A percentile compares a stretch with the other conserved stretches of the same genome.
These are phyloP conservation scores for Urochloa ruziziensis DNA, from an alignment of 176 grass and related monocot species.

Conservation along the genomic window DNA sequence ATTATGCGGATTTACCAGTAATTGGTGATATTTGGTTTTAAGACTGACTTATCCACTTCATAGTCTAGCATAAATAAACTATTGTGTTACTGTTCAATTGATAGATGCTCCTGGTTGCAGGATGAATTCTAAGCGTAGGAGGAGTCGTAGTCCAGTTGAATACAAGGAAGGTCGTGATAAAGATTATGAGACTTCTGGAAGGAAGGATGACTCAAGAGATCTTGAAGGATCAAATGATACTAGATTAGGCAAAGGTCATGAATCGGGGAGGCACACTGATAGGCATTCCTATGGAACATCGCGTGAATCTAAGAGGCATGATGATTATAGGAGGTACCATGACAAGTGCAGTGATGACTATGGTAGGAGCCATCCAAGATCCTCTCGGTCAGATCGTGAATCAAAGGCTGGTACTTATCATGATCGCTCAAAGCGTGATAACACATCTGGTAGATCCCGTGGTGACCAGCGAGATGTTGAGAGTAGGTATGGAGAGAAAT, in stretches of 20 bases:
- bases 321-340: constrained; percentile 68
- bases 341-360: constrained; percentile 49
- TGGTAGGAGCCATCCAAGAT: constrained; percentile 55
- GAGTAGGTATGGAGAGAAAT: constrained; percentile 35
- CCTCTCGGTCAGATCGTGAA: constrained; percentile 50
- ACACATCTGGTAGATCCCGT: constrained; percentile 44
- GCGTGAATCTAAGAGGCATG: constrained; percentile 59
- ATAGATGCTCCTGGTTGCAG: constrained; percentile 23
- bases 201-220: constrained; percentile 43
- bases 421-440: constrained; percentile 39
- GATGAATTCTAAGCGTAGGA: constrained; percentile 44
- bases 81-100: constrained; percentile 21
- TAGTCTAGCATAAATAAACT: not conserved
- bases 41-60: not conserved
- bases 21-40: not conserved
- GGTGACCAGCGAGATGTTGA: constrained; percentile 44
- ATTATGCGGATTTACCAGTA: not conserved
- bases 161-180: constrained; percentile 41
- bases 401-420: constrained; percentile 45
- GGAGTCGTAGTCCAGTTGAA: constrained; percentile 56
- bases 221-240: constrained; percentile 28
- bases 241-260: constrained; percentile 49
- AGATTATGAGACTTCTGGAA: constrained; percentile 32
- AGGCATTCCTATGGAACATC: constrained; percentile 48
- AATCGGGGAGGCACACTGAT: constrained; percentile 49